phyloP scores from a whole-genome alignment of 495 filamentous ascomycete species.

The Podospora pseudoanserina region DNA sequence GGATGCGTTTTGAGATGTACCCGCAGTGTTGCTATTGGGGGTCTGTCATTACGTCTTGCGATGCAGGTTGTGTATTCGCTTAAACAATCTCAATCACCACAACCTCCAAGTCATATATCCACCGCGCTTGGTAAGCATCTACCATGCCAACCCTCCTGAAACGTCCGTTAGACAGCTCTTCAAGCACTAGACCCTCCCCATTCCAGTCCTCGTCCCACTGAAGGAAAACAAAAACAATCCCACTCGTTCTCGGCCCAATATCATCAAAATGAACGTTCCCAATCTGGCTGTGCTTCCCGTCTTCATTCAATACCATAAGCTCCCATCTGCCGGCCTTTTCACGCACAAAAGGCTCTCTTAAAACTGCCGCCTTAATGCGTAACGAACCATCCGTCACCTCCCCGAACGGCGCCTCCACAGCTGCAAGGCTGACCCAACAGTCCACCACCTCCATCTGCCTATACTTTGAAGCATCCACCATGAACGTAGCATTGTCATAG shows the following conservation, averaged over 20 bases:
- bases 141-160: slow-evolving; percentile 2
- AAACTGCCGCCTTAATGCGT: neutral
- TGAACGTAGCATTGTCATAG: neutral
- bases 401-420: neutral
- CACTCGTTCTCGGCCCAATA: neutral
- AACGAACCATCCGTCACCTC: neutral
- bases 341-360: too few relatives aligned
- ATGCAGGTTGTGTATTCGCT: neutral
- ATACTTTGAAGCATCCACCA: neutral
- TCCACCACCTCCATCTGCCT: neutral
- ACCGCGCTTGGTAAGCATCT: neutral
- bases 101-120: neutral
- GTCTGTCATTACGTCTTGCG: too few relatives aligned
- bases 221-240: neutral
- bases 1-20: neutral
- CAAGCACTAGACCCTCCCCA: neutral
- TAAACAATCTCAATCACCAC: neutral
- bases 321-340: neutral
- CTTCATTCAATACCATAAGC: neutral
- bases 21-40: too few relatives aligned
- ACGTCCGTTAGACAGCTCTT: neutral
- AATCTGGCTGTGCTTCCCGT: neutral
- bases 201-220: neutral
- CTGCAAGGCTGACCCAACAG: neutral
- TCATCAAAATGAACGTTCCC: neutral